Evolutionary conservation across 345 rosid species (phyloP), one percentile per base, ranked within the genome.

Genomic region (Pseudoturritis turrita): DNA sequence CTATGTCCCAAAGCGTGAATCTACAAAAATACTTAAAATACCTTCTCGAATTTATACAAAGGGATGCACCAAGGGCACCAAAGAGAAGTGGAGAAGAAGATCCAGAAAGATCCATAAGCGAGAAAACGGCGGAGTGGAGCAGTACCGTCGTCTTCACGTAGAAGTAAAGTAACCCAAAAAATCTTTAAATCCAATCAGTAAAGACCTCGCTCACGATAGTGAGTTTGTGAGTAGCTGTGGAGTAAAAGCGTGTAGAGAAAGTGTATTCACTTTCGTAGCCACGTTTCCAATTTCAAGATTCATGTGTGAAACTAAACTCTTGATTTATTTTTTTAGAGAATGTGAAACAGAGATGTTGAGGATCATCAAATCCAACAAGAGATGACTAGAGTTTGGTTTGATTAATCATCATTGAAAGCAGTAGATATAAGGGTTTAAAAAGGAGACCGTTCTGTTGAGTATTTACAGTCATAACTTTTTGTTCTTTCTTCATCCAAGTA

Each of bases 171-270:
- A n/a, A n/a, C n/a, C n/a, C n/a, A n/a, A n/a, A n/a, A n/a, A n/a
- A n/a, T n/a, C n/a, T n/a, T n/a, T n/a, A n/a, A n/a, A n/a, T n/a
- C n/a, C n/a, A n/a, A n/a, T n/a, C n/a, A n/a, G n/a, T n/a, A n/a
- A n/a, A n/a, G n/a, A n/a, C n/a, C n/a, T n/a, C n/a, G n/a, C n/a
- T n/a, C n/a, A n/a, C n/a, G n/a, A n/a, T n/a, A n/a, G n/a, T n/a
- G n/a, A n/a, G n/a, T n/a, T n/a, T n/a, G n/a, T n/a, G n/a, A 65
- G 60, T 51, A 52, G 69, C 31, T 68, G 41, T 43, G 71, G 49
- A 74, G 45, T 62, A 47, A 66, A 75, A 63, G 51, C 79, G 70
- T 68, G 79, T 68, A 54, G 23, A 75, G 14, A 68, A 52, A 68
- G 31, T 43, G 79, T 68, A 35, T 62, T 75, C 36, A 68, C 52